A percentile compares a stretch with the other conserved stretches of the same genome.
Evolutionary conservation across 2,329 filamentous ascomycete species (phyloP).

Genomic region (Pseudocercospora eumusae): DNA sequence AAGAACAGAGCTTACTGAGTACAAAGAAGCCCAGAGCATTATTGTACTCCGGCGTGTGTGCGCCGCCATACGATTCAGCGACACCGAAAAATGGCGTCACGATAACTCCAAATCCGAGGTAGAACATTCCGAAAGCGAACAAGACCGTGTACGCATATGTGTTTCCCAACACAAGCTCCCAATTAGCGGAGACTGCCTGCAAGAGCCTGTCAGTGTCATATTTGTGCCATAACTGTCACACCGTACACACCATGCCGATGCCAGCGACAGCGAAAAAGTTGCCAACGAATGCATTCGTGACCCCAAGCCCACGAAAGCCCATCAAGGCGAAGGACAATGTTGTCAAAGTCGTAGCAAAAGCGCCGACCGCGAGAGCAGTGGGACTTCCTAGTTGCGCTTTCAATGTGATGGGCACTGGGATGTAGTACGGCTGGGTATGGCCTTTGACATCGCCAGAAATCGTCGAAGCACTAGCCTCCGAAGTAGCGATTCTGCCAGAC

Average conservation of each 20-base stretch:
- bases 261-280: slow-evolving; percentile 58
- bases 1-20: slow-evolving; percentile 40
- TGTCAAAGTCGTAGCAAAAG: slow-evolving; percentile 57
- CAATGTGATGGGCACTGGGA: slow-evolving; percentile 38
- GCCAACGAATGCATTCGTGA: slow-evolving; percentile 55
- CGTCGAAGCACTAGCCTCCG: slow-evolving; percentile 20
- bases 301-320: slow-evolving; percentile 56
- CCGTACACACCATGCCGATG: slow-evolving; percentile 49
- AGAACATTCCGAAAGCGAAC: slow-evolving; percentile 58
- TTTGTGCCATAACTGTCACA: background rate
- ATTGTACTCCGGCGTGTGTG: slow-evolving; percentile 47
- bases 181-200: slow-evolving; percentile 54
- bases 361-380: slow-evolving; percentile 54
- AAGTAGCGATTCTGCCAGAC: slow-evolving; percentile 31
- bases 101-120: slow-evolving; percentile 53
- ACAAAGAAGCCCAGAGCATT: slow-evolving; percentile 56
- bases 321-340: slow-evolving; percentile 58
- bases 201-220: slow-evolving; percentile 1
- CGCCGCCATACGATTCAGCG: slow-evolving; percentile 46
- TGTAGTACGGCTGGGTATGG: slow-evolving; percentile 28
- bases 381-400: slow-evolving; percentile 37
- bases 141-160: slow-evolving; percentile 56
- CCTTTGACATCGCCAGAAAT: slow-evolving; percentile 16
- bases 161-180: slow-evolving; percentile 57
- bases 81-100: slow-evolving; percentile 53